Percentiles rank a stretch among this genome's conserved stretches.
These are phyloP conservation scores for Fraxinus baroniana DNA, from an alignment of 305 asterid genomes.

Conservation along the genomic window DNA sequence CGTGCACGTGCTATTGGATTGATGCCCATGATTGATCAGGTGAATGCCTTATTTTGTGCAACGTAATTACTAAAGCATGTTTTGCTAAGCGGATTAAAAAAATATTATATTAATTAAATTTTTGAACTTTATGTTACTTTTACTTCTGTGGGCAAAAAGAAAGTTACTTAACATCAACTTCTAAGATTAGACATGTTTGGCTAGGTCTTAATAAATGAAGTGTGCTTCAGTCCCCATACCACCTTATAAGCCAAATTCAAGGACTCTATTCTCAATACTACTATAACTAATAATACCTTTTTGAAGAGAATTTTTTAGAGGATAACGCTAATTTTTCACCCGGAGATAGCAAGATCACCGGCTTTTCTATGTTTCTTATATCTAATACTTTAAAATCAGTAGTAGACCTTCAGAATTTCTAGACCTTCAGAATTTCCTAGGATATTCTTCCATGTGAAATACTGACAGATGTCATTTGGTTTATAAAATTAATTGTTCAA, in stretches of 20 bases:
- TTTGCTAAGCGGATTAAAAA: background rate
- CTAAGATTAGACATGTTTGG: background rate
- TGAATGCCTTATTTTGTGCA: conserved; percentile 14
- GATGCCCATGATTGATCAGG: conserved; percentile 99
- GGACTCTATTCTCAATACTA: background rate
- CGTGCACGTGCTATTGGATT: conserved; percentile 97
- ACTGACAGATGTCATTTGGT: background rate
- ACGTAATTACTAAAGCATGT: background rate
- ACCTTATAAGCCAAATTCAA: background rate
- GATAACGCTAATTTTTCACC: background rate
- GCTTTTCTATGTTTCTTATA: background rate
- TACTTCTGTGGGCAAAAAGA: background rate
- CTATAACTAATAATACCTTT: background rate
- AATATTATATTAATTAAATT: background rate
- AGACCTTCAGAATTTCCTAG: background rate
- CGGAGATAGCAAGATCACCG: background rate
- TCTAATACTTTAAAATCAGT: background rate
- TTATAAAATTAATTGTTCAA: background rate
- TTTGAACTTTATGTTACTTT: background rate
- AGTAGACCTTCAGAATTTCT: background rate
- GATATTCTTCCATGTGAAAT: background rate
- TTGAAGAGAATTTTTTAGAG: background rate
- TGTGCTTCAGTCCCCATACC: background rate
- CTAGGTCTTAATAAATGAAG: background rate
- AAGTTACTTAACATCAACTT: background rate